Evolutionary conservation across 2,329 filamentous ascomycete species (phyloP), one percentile per base, ranked within the genome.

Genomic region (Paraphoma chrysanthemicola): DNA sequence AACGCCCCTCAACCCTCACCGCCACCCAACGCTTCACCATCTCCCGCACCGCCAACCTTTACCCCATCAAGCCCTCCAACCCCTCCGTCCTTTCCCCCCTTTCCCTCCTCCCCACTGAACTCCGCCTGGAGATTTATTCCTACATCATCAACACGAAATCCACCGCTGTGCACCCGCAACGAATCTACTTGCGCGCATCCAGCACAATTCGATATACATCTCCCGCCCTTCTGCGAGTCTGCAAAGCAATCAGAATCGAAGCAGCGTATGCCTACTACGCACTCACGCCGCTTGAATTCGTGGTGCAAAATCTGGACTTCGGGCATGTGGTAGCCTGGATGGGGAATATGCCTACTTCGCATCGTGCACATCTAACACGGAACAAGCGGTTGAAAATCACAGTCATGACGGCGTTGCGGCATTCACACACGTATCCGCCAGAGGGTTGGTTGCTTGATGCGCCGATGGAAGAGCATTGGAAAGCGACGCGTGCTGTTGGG

Each of bases 191-290:
- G 33, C 33, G 33, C 29, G 14, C 38, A 46, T 7, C 41, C 44
- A n/a, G 43, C 31, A 51, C 29, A 16, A 29, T n/a, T n/a, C 38
- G 17, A 28, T 55, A 14, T 7, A 49, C 49, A 31, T 57, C 36
- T 60, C 63, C 66, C 14, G 2, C 14, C 16, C 44, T 72, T 1
- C 58, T 72, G 4, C 60, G 60, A 17, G 52, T 68, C 31, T 68
- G 64, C 50, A 65, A 68, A 16, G 60, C 61, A 8, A 61, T 73
- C n/a, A 62, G 70, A 7, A 60, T 65, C n/a, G 71, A 74, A 60
- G 65, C 63, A 3, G 65, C 66, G 18, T 70, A 72, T 38, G 54
- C 56, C 14, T 72, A 68, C 56, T 74, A 70, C 54, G 60, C 59
- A 0, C 42, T 30, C 31, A 54, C 60, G 2, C 30, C 44, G 14